These are phyloP conservation scores for Monosporozyma aquatica DNA, from an alignment of 805 yeast species.

Conservation along the genomic window DNA sequence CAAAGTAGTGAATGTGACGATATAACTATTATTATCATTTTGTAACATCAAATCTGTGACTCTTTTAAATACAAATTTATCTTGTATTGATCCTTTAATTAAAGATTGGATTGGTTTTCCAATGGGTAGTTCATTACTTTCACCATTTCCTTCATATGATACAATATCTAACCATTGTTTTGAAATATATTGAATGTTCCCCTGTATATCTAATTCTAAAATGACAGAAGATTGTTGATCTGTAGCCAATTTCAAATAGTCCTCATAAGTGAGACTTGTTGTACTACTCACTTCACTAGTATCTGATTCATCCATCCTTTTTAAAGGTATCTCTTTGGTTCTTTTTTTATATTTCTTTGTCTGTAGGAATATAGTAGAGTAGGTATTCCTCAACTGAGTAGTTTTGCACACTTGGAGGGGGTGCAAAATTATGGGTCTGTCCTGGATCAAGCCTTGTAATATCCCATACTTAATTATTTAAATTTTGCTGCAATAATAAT, in stretches of 20 bases:
- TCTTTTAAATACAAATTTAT: slow-evolving; percentile 54
- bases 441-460: too few species aligned
- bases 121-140: slow-evolving; percentile 9
- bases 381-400: too few species aligned
- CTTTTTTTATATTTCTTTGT: too few species aligned
- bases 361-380: too few species aligned
- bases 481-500: too few species aligned
- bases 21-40: slow-evolving; percentile 57
- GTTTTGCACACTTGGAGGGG: too few species aligned
- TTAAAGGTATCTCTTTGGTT: too few species aligned
- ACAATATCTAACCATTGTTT: slow-evolving; percentile 56
- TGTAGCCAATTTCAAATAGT: slow-evolving; percentile 55
- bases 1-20: slow-evolving; percentile 54
- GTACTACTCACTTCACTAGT: background rate
- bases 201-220: slow-evolving; percentile 72
- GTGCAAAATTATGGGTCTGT: too few species aligned
- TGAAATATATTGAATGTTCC: slow-evolving; percentile 66
- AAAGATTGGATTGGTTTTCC: slow-evolving; percentile 45
- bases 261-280: slow-evolving; percentile 29
- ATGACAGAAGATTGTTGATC: slow-evolving; percentile 66
- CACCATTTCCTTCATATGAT: background rate
- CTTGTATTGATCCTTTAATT: slow-evolving; percentile 57
- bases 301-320: background rate
- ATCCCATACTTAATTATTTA: too few species aligned
- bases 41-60: slow-evolving; percentile 61